phyloP scores from a whole-genome alignment of 768 basidiomycete genomes.

The Hypsizygus marmoreus region DNA sequence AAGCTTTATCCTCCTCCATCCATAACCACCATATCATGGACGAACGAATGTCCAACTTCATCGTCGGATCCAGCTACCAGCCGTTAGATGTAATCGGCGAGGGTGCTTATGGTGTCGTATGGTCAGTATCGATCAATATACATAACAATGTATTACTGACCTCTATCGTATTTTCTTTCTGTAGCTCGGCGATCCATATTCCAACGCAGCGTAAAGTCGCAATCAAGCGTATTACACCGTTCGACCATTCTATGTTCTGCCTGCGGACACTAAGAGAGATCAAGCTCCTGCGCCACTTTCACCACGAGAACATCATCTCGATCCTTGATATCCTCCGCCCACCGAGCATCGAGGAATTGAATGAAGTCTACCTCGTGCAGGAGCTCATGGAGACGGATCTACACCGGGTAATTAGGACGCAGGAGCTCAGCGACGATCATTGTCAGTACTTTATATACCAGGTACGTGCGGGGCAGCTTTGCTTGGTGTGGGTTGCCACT shows the following conservation, averaged over 20 bases:
- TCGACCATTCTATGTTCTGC: slow-evolving; percentile 94
- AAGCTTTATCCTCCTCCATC: slow-evolving; percentile 1
- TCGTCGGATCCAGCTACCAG: slow-evolving; percentile 60
- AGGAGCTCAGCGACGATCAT: slow-evolving; percentile 92
- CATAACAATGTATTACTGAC: slow-evolving; percentile 3
- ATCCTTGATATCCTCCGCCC: slow-evolving; percentile 94
- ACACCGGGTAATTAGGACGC: slow-evolving; percentile 94
- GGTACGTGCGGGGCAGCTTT: slow-evolving; percentile 37
- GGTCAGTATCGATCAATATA: slow-evolving; percentile 41
- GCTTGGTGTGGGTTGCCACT: background rate
- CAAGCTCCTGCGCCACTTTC: slow-evolving; percentile 88
- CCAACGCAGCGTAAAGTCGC: slow-evolving; percentile 85
- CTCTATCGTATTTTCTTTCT: slow-evolving; percentile 13
- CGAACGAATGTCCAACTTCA: slow-evolving; percentile 42
- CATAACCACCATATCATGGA: slow-evolving; percentile 16
- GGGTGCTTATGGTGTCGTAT: slow-evolving; percentile 93
- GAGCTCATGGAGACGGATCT: slow-evolving; percentile 93
- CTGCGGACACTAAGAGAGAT: slow-evolving; percentile 85
- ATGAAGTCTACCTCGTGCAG: slow-evolving; percentile 70
- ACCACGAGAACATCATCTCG: slow-evolving; percentile 88
- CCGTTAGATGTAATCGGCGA: slow-evolving; percentile 88
- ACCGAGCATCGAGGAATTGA: slow-evolving; percentile 71
- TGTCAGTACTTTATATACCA: slow-evolving; percentile 98
- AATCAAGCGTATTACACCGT: slow-evolving; percentile 94
- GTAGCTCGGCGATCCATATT: slow-evolving; percentile 73